A percentile compares a stretch with the other conserved stretches of the same genome.
These are phyloP conservation scores for Vanderwaltozyma tropicalis DNA, from an alignment of 805 yeast genomes.

Conservation along the genomic window DNA sequence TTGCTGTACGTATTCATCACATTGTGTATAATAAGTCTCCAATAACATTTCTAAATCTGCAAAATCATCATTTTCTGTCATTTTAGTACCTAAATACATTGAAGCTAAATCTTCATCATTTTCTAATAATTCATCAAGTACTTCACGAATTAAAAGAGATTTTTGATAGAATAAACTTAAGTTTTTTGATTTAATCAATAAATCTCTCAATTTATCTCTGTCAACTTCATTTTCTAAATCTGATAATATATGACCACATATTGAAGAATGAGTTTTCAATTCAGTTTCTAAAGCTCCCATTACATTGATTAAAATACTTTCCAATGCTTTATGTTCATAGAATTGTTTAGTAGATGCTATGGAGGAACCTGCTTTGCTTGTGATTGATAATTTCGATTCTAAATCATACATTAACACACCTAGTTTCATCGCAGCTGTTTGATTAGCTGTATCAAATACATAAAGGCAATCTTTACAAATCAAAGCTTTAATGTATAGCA, in stretches of 20 bases:
- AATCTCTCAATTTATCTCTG: conserved; percentile 59
- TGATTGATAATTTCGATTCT: conserved; percentile 49
- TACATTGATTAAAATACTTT: conserved; percentile 71
- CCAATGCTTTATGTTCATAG: conserved; percentile 77
- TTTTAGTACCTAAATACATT: conserved; percentile 56
- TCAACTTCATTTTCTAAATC: conserved; percentile 74
- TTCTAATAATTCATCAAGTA: conserved; percentile 73
- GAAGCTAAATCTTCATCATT: conserved; percentile 76
- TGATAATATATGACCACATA: conserved; percentile 53
- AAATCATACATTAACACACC: conserved; percentile 79
- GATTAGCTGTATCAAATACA: conserved; percentile 58
- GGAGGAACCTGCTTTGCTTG: conserved; percentile 11
- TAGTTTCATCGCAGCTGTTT: conserved; percentile 52
- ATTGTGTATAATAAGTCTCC: conserved; percentile 82
- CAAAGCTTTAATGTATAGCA: conserved; percentile 81
- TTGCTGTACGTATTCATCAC: conserved; percentile 89
- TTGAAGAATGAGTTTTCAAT: conserved; percentile 43
- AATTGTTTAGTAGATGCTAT: conserved; percentile 32
- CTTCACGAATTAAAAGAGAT: conserved; percentile 63
- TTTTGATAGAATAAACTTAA: conserved; percentile 68
- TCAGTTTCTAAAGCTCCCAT: conserved; percentile 73
- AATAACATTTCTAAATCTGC: conserved; percentile 79
- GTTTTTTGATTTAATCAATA: conserved; percentile 62
- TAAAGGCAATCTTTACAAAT: conserved; percentile 71
- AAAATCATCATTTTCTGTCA: conserved; percentile 29